These are phyloP conservation scores for Pichia sp. DNA, from an alignment of 1,139 yeast species.

Conservation along the genomic window DNA sequence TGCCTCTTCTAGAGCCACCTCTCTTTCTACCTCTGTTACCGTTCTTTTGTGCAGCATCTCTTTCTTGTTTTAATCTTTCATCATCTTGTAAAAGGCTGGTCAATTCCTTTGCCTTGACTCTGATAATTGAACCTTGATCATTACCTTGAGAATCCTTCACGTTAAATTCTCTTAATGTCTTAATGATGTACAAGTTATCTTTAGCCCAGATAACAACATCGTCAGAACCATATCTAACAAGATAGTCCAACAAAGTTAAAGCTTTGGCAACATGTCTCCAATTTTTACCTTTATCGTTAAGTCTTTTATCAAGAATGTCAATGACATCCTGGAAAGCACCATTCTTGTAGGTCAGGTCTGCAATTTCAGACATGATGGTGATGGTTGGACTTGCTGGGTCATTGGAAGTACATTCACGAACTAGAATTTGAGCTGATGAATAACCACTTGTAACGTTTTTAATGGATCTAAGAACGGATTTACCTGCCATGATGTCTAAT, in stretches of 20 bases:
- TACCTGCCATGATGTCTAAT: slow-evolving; percentile 38
- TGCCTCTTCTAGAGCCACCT: slow-evolving; percentile 4
- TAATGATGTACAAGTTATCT: slow-evolving; percentile 85
- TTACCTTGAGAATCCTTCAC: slow-evolving; percentile 75
- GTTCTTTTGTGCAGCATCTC: slow-evolving; percentile 47
- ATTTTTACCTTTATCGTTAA: slow-evolving; percentile 95
- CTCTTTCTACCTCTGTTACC: slow-evolving; percentile 30
- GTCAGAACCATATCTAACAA: slow-evolving; percentile 86
- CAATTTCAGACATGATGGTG: slow-evolving; percentile 81
- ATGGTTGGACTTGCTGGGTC: slow-evolving; percentile 85
- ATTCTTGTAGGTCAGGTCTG: slow-evolving; percentile 68
- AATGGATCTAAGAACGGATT: slow-evolving; percentile 77
- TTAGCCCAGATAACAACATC: slow-evolving; percentile 93
- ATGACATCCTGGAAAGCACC: slow-evolving; percentile 86
- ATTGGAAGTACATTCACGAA: slow-evolving; percentile 92
- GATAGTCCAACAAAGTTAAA: slow-evolving; percentile 81
- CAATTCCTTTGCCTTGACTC: slow-evolving; percentile 91
- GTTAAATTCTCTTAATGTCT: slow-evolving; percentile 89
- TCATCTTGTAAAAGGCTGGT: slow-evolving; percentile 79
- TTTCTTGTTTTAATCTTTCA: slow-evolving; percentile 75
- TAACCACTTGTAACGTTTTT: slow-evolving; percentile 95
- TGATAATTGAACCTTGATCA: slow-evolving; percentile 88
- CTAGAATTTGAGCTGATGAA: slow-evolving; percentile 80
- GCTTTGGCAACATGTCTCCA: slow-evolving; percentile 98
- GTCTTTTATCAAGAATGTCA: slow-evolving; percentile 93